Conservation (phyloP, 352 stramenopile species). For the Phytophthora quininea region DNA sequence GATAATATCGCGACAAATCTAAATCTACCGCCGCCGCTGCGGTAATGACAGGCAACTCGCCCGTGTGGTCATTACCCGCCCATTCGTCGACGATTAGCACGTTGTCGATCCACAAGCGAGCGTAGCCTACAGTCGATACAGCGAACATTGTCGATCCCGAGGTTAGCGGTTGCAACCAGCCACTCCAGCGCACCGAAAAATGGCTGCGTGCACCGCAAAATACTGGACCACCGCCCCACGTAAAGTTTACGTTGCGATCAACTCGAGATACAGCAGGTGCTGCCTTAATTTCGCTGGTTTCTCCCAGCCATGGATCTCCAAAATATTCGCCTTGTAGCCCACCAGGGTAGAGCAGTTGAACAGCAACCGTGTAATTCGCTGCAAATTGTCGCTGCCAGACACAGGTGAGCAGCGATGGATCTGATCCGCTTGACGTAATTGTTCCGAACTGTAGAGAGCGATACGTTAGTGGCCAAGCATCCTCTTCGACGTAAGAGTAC, state of each 20-base stretch:
- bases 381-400: constrained; percentile 53
- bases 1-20: constrained; percentile 45
- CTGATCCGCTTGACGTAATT: constrained; percentile 15
- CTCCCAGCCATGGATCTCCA: constrained; percentile 61
- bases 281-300: constrained; percentile 2
- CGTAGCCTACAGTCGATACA: constrained; percentile 54
- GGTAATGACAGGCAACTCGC: constrained; percentile 21
- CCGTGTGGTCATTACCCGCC: constrained; percentile 36
- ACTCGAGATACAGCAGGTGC: constrained; percentile 44
- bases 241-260: constrained; percentile 78
- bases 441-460: constrained; percentile 19
- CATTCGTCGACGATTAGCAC: constrained; percentile 69
- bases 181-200: constrained; percentile 69
- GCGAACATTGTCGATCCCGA: constrained; percentile 50
- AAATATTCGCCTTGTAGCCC: constrained; percentile 76
- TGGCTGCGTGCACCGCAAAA: constrained; percentile 63
- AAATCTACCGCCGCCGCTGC: constrained; percentile 33
- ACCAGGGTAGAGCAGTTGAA: constrained; percentile 64
- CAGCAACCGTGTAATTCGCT: constrained; percentile 53
- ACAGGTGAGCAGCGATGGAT: constrained; percentile 32
- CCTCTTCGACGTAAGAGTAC: constrained; percentile 32
- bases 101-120: constrained; percentile 70
- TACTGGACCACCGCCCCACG: constrained; percentile 53
- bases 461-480: constrained; percentile 20
- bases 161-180: constrained; percentile 58